A percentile compares a stretch with the other conserved stretches of the same genome.
phyloP scores from a whole-genome alignment of 495 filamentous ascomycete species.

The Aspergillus haitiensis region DNA sequence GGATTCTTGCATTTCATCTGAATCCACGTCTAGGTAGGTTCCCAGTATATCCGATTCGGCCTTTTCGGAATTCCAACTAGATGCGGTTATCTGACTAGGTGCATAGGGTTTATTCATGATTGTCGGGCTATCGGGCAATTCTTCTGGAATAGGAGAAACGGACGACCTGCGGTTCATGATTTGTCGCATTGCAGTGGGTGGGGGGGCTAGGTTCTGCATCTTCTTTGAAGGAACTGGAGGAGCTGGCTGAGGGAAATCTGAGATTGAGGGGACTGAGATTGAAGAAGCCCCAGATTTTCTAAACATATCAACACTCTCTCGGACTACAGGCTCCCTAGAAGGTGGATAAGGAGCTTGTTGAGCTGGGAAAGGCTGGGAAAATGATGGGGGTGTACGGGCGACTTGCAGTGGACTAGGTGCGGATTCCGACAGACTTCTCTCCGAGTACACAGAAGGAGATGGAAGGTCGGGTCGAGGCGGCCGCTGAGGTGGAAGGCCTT shows the following conservation, averaged over 20 bases:
- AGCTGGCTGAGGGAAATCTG: slow-evolving; percentile 29
- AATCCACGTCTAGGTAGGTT: slow-evolving; percentile 40
- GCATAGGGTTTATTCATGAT: slow-evolving; percentile 69
- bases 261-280: slow-evolving; percentile 51
- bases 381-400: slow-evolving; percentile 50
- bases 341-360: slow-evolving; percentile 28
- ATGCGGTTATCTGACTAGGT: slow-evolving; percentile 78
- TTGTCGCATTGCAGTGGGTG: slow-evolving; percentile 21
- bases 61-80: slow-evolving; percentile 61
- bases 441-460: slow-evolving; percentile 43
- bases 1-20: slow-evolving; percentile 39
- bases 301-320: slow-evolving; percentile 36
- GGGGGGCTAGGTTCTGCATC: slow-evolving; percentile 34
- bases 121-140: slow-evolving; percentile 55
- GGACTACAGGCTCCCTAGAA: slow-evolving; percentile 34
- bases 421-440: slow-evolving; percentile 56
- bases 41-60: slow-evolving; percentile 50
- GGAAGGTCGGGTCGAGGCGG: slow-evolving; percentile 60
- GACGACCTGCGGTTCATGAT: slow-evolving; percentile 58
- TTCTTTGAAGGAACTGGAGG: slow-evolving; percentile 20
- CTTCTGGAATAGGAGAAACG: slow-evolving; percentile 88
- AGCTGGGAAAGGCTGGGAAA: slow-evolving; percentile 51
- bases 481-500: slow-evolving; percentile 62
- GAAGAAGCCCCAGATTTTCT: slow-evolving; percentile 38
- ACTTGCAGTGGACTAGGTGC: slow-evolving; percentile 44